Base-by-base conservation (phyloP, 306 rosid species). In the Casuarina equisetifolia region DNA sequence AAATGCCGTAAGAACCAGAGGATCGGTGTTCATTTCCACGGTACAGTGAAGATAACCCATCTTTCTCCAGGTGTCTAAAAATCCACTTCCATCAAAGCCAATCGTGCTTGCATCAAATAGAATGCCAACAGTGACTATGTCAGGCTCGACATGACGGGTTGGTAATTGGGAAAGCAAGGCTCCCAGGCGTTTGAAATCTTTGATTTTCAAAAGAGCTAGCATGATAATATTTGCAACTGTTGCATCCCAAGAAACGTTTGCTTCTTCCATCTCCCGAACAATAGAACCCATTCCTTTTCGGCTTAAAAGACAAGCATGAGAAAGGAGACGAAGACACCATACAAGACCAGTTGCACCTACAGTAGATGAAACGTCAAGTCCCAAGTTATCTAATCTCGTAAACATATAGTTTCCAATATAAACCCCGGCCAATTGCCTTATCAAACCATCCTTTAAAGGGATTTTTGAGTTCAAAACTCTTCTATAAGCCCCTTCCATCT, bases 121-220 rank as follows among this genome's bases (percentile, higher is more conserved):
- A 77, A 92, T 85, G 79, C 96, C 96, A 62, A 90, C 39, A 13
- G 86, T 87, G 49, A 87, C 76, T 12, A 90, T 77, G 80, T 92
- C 92, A 3, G 96, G 93, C 69, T 72, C 76, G 77, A 89, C 84
- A n/a, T 10, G 42, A 57, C 76, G 71, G 76, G 80, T 57, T 68
- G 85, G 77, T 77, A 81, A 75, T 43, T 73, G 82, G 67, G 88
- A 87, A 68, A 87, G 85, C 74, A 85, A 80, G 19, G 73, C 74
- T 72, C 90, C 84, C 84, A 90, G 66, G 76, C 48, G 85, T 45
- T 70, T 86, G 83, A 92, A 87, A 74, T 90, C 92, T 79, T 85
- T 90, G 88, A 89, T 90, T 87, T 87, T 92, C 84, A 90, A 76
- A 82, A 90, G 84, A 74, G 96, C 83, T 70, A 89, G 74, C 76